Evolutionary conservation across 2,329 filamentous ascomycete species (phyloP), one percentile per base, ranked within the genome.

Genomic region (Lecanosticta acicola): DNA sequence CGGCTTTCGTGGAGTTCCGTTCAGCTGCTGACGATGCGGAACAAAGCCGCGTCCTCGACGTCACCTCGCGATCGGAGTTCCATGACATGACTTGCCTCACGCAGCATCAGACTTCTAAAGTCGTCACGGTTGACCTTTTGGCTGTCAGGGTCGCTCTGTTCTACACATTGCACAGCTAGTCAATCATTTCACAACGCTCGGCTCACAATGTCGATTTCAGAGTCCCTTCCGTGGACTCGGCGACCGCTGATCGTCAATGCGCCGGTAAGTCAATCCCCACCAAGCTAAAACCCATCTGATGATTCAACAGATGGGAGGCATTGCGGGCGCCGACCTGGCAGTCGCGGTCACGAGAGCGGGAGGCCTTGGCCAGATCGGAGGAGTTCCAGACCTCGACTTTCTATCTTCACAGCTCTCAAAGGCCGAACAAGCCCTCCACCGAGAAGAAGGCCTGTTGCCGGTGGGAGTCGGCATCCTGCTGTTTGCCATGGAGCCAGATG

Each of bases 381-480:
- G 64, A 14, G 68, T 65, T 45, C 66, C 59, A 26, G 47, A 45
- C 16, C 48, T 59, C 21, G 41, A 43, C 10, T n/a, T n/a, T n/a
- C n/a, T n/a, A n/a, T n/a, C n/a, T 29, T 14, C 9, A 5, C 43
- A 56, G 29, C 51, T 60, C 1, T n/a, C 19, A 3, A 40, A 49
- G 43, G 56, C 54, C 26, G 46, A 51, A 26, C 3, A 44, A 13
- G 40, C 41, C 9, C 41, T 57, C 9, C 17, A 19, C 26, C 45
- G 44, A 3, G 21, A 46, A 13, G 37, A 54, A 17, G 52, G 48
- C 16, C 43, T 59, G 8, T 61, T 79, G 0, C 76, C 76, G 32
- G 65, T 85, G 33, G 80, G 76, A 47, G 69, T 84, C 1, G 83
- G 81, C 43, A 79, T 86, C 59, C 72, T 85, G 41, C 75, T 77